Base-by-base conservation (phyloP, 805 yeast genomes). In the Yarrowia bubula region DNA sequence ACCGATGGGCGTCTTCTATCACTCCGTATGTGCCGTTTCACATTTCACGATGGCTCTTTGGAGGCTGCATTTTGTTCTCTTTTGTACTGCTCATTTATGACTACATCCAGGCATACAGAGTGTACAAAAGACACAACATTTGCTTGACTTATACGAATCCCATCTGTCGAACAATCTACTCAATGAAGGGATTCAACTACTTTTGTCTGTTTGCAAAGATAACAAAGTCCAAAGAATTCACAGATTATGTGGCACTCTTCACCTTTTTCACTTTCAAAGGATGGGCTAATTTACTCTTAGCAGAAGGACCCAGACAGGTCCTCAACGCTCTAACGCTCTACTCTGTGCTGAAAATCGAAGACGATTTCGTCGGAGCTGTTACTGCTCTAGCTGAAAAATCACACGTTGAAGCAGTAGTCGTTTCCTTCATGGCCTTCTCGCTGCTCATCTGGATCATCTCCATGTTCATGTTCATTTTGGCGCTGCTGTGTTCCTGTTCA, bases 291-390 rank as follows among this genome's bases (percentile, higher is more conserved):
- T 81, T 90, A 69, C 70, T 90, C 9, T 77, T 89, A 50, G 92
- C 96, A 0, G 96, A 91, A 69, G 81, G 92, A 15, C 97, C 97
- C 28, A 84, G 97, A 75, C 97, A 91, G 75, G 86, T 89, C 1
- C 83, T 91, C 68, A 91, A 91, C 72, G 88, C 92, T 32, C 77
- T 89, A 69, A 90, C 97, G 0, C 76, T 88, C 18, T 83, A 80
- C 75, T 81, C 85, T 1, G 83, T 82, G 4, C 71, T 82, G 17
- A 71, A 80, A 13, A 70, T 76, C 15, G 72, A 73, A 39, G 66
- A 71, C 7, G 73, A 71, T 14, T 74, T 80, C 62, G 69, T 77
- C 32, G 73, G 69, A 3, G 70, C 78, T 32, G 81, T 90, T 53
- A 77, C 79, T 68, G 68, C 74, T 2, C 83, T 89, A 14, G 90